Conservation (phyloP, 768 basidiomycete species). For the Mycena pura region DNA sequence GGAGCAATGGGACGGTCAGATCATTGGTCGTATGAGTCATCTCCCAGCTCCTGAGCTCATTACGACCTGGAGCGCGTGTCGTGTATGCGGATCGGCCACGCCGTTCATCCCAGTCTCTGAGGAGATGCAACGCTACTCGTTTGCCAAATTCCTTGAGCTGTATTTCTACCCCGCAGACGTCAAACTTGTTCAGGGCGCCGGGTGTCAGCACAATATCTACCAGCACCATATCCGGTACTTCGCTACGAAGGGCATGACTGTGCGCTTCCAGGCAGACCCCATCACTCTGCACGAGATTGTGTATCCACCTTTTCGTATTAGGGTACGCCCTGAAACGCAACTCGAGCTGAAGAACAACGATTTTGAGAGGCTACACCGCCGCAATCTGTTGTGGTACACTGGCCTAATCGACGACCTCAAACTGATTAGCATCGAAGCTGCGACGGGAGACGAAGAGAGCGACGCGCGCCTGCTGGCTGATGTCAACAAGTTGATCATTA, state of each 20-base stretch:
- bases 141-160: conserved; percentile 94
- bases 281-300: conserved; percentile 86
- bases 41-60: conserved; percentile 74
- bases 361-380: conserved; percentile 74
- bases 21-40: conserved; percentile 60
- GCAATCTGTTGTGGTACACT: conserved; percentile 78
- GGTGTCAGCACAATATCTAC: conserved; percentile 94
- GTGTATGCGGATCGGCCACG: conserved; percentile 77
- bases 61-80: conserved; percentile 92
- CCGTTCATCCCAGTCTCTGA: conserved; percentile 90
- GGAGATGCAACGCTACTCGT: conserved; percentile 93
- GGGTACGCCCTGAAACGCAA: conserved; percentile 85
- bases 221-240: conserved; percentile 93
- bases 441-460: conserved; percentile 77
- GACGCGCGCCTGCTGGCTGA: conserved; percentile 68
- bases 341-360: conserved; percentile 93
- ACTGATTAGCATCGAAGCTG: conserved; percentile 77
- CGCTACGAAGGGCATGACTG: conserved; percentile 80
- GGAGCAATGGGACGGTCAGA: conserved; percentile 87
- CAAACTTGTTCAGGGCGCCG: conserved; percentile 83
- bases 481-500: conserved; percentile 68
- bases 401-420: conserved; percentile 78
- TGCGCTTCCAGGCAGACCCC: conserved; percentile 87
- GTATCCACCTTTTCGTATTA: conserved; percentile 87
- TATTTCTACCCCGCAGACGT: conserved; percentile 94